Conservation (phyloP, 371 early-diverging fungal species). For the Mortierella sp. region DNA sequence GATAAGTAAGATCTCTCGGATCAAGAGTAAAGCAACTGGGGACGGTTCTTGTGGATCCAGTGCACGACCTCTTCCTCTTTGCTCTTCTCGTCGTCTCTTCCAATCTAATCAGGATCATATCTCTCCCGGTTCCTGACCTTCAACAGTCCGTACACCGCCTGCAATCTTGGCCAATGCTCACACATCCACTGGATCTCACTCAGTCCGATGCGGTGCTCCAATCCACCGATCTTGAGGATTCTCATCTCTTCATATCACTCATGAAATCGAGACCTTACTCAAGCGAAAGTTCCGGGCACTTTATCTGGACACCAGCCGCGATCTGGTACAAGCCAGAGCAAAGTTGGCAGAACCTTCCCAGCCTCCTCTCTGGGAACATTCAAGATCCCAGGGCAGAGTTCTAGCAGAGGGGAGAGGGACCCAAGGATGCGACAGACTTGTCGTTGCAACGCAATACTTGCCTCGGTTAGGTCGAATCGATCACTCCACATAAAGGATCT, state of each 20-base stretch:
- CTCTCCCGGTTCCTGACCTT: background rate
- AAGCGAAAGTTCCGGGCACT: background rate
- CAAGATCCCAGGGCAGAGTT: too few relatives aligned
- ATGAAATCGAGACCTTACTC: background rate
- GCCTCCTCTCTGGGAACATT: too few relatives aligned
- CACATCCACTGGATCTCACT: constrained; percentile 4
- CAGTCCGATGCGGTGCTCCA: background rate
- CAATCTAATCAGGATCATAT: too few relatives aligned
- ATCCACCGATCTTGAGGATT: background rate
- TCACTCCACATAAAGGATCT: too few relatives aligned
- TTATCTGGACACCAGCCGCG: background rate
- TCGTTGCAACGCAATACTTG: too few relatives aligned
- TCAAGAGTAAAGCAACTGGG: background rate
- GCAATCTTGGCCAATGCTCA: background rate
- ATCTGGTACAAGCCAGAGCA: too few relatives aligned
- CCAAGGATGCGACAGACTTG: too few relatives aligned
- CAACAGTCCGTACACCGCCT: background rate
- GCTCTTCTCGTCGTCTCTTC: background rate
- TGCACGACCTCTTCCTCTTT: background rate
- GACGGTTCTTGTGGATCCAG: background rate
- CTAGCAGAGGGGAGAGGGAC: too few relatives aligned
- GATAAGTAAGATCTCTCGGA: background rate
- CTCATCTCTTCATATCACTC: background rate
- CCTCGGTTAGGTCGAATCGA: too few relatives aligned
- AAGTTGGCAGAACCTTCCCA: too few relatives aligned